A percentile compares a stretch with the other conserved stretches of the same genome.
Evolutionary conservation across 2,329 filamentous ascomycete genomes (phyloP).

Genomic region (Epichloe sp.): DNA sequence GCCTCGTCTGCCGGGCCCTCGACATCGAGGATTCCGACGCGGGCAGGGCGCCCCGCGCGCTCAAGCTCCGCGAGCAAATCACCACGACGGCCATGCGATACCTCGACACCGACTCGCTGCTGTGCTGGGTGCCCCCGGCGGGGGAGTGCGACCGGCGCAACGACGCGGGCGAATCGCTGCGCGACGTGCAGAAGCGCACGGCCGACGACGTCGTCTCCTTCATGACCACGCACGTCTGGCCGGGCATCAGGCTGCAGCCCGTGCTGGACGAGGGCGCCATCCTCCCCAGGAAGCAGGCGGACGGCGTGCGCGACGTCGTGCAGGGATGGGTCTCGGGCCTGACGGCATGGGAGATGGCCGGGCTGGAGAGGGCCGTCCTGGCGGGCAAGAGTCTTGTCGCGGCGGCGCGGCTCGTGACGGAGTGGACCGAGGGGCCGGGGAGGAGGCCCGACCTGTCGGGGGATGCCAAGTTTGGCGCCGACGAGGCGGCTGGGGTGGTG

Average conservation of each 20-base stretch:
- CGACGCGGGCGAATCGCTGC: conserved; percentile 44
- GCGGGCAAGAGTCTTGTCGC: conserved; percentile 79
- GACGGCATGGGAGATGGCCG: conserved; percentile 69
- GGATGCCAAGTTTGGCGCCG: conserved; percentile 53
- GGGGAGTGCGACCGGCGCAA: conserved; percentile 33
- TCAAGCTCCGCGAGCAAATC: conserved; percentile 50
- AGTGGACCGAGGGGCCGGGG: conserved; percentile 69
- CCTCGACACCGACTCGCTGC: conserved; percentile 78
- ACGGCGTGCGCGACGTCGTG: conserved; percentile 64
- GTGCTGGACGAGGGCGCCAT: conserved; percentile 72
- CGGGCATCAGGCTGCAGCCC: conserved; percentile 62
- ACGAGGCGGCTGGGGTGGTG: conserved; percentile 65
- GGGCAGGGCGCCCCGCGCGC: conserved; percentile 15
- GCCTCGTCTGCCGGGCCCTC: conserved; percentile 66
- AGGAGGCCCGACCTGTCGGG: conserved; percentile 8
- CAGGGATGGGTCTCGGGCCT: conserved; percentile 63
- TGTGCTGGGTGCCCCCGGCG: conserved; percentile 67
- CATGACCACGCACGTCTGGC: conserved; percentile 65
- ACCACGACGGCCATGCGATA: conserved; percentile 65
- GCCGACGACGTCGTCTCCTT: conserved; percentile 60
- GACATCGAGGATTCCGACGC: conserved; percentile 64
- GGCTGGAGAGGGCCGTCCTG: conserved; percentile 68
- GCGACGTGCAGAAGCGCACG: conserved; percentile 56
- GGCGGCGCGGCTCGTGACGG: conserved; percentile 62
- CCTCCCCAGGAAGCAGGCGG: conserved; percentile 58